Conservation (phyloP, 345 rosid species). For the Abelmoschus esculentus region DNA sequence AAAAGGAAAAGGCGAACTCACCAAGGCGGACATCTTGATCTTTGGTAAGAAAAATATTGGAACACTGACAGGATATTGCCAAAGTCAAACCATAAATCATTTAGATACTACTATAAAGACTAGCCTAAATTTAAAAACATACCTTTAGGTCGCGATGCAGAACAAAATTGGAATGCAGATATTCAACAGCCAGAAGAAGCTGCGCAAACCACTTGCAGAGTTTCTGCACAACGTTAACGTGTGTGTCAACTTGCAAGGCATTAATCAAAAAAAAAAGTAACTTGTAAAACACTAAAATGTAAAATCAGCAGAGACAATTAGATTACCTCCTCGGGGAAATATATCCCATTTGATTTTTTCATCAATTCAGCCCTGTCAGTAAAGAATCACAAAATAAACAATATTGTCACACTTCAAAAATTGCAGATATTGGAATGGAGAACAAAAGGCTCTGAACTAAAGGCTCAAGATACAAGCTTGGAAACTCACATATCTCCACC, state of each 20-base stretch:
- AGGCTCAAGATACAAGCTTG: background rate
- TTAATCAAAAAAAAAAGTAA: background rate
- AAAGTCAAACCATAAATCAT: constrained; percentile 25
- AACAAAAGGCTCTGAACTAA: background rate
- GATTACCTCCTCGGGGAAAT: constrained; percentile 86
- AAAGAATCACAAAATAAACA: background rate
- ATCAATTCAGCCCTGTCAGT: constrained; percentile 80
- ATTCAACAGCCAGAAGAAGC: constrained; percentile 87
- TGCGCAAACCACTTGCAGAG: constrained; percentile 98
- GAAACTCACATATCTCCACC: constrained; percentile 98
- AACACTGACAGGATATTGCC: constrained; percentile 52
- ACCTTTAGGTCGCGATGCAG: constrained; percentile 96
- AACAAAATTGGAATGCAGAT: constrained; percentile 88
- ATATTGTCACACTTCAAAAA: constrained; percentile 8
- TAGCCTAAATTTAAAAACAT: constrained; percentile 15
- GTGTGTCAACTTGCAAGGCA: constrained; percentile 5
- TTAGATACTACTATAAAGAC: constrained; percentile 6
- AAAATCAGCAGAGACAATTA: background rate
- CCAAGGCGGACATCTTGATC: constrained; percentile 95
- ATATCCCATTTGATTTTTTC: constrained; percentile 83
- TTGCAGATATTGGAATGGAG: constrained; percentile 12
- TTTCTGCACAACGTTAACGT: constrained; percentile 40
- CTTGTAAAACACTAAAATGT: no score
- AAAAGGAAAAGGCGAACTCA: constrained; percentile 25
- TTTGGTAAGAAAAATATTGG: constrained; percentile 94